Base-by-base conservation (phyloP, 306 rosid species). In the Inga oerstediana region DNA sequence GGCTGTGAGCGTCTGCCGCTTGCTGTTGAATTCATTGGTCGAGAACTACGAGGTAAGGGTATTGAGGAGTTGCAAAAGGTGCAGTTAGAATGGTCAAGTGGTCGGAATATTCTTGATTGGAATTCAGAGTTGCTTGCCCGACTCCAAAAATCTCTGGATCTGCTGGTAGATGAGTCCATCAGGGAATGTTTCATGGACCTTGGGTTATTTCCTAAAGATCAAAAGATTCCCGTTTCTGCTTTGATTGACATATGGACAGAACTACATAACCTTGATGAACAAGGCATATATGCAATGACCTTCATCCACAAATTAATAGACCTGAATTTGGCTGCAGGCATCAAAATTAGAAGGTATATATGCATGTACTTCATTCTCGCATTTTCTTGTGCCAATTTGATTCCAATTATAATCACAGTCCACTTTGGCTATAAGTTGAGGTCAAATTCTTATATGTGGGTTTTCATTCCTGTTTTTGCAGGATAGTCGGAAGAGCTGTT, bases 191-290 rank as follows among this genome's bases (percentile, higher is more conserved):
- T 71, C 20, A 44, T 44, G 75, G 75, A 71, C 75, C 75, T 71
- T 43, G 75, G 75, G 4, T 22, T 71, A n/a, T 71, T 71, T 71
- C 58, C 76, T 44, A 56, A 72, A 72, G 76, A 72, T 72, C 76
- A 72, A 72, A 72, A 24, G 56, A 72, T 72, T 8, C 76, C 76
- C 0, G n/a, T 72, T 24, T 44, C 76, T 22, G 76, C 76, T 49
- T 72, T 72, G 76, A 72, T 72, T 43, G 76, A 72, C 76, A 43
- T 72, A 20, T 72, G 56, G 76, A 45, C 14, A 12, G 76, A 72
- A 45, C 58, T 72, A 1, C 13, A 72, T 72, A 45, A 72, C 19
- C 76, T 72, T n/a, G 58, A 72, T 45, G 58, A 72, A 44, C 37
- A 2, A 3, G 75, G 75, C 20, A 72, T 44, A 41, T 44, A 7